Evolutionary conservation across 1,284 basidiomycete species (phyloP).

Genomic region (Puccinia triticina): DNA sequence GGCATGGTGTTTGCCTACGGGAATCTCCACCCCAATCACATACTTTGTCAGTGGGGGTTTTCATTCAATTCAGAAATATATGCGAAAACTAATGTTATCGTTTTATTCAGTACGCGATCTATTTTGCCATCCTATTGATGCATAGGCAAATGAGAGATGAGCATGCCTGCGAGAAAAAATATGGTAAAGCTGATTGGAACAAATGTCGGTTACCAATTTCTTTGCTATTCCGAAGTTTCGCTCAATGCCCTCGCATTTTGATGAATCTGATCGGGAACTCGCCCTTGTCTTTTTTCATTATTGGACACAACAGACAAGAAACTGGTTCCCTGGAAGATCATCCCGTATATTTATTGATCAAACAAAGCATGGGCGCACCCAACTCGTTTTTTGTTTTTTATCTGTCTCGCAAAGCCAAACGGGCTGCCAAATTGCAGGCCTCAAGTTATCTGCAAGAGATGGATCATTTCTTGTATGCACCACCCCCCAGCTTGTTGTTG

Average conservation of each 20-base stretch:
- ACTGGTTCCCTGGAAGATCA: conserved; percentile 41
- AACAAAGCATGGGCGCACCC: background rate
- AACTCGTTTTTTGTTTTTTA: conserved; percentile 7
- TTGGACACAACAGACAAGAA: conserved; percentile 23
- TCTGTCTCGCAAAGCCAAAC: no score
- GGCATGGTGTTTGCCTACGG: conserved; percentile 91
- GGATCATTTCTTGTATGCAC: background rate
- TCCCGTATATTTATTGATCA: conserved; percentile 41
- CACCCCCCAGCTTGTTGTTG: background rate
- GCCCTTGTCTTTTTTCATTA: background rate
- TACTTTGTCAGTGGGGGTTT: conserved; percentile 68
- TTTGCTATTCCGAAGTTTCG: background rate
- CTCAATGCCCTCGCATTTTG: background rate
- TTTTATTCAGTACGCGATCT: conserved; percentile 68
- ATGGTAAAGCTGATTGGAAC: conserved; percentile 54
- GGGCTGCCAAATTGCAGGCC: no score
- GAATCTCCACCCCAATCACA: conserved; percentile 86
- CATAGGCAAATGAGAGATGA: conserved; percentile 92
- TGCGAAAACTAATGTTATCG: background rate
- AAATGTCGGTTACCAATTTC: conserved; percentile 14
- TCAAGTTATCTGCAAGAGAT: no score
- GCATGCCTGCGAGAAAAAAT: conserved; percentile 87
- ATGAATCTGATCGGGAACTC: background rate
- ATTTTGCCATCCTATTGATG: conserved; percentile 85
- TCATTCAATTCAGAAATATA: background rate